phyloP scores from a whole-genome alignment of 2,329 filamentous ascomycete species.

The Malbranchea zuffiana region DNA sequence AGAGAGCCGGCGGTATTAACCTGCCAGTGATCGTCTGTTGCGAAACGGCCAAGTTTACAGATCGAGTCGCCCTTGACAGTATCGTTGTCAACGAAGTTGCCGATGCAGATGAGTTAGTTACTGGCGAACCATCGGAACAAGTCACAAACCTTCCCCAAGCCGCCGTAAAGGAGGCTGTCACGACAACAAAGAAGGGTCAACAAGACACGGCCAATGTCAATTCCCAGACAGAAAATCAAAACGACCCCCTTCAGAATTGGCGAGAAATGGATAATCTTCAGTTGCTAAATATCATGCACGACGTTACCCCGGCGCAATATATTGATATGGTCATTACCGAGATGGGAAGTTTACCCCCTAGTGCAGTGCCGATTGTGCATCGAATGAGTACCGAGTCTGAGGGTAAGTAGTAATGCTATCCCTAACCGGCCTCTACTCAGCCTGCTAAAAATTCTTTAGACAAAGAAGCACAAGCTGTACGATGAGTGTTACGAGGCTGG shows the following conservation, averaged over 20 bases:
- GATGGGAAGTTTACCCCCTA: constrained; percentile 74
- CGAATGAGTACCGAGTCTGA: constrained; percentile 40
- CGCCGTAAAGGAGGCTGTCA: constrained; percentile 14
- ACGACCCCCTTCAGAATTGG: constrained; percentile 42
- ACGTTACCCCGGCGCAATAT: constrained; percentile 79
- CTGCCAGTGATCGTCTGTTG: constrained; percentile 81
- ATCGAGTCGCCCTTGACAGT: constrained; percentile 79
- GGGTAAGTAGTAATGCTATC: constrained; percentile 2
- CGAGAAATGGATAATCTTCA: constrained; percentile 50
- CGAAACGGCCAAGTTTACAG: constrained; percentile 91
- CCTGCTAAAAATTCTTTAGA: too few species aligned
- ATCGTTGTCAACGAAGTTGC: constrained; percentile 91
- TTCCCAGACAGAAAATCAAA: constrained; percentile 20
- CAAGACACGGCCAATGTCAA: constrained; percentile 18
- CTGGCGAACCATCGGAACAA: constrained; percentile 12
- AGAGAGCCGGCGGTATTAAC: constrained; percentile 44
- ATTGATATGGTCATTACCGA: constrained; percentile 86
- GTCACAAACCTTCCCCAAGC: constrained; percentile 9
- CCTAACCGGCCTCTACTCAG: too few species aligned
- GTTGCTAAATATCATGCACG: constrained; percentile 70
- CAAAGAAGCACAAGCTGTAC: too few species aligned
- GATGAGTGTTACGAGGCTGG: too few species aligned
- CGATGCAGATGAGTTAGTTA: constrained; percentile 56
- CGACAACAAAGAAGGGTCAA: constrained; percentile 25
- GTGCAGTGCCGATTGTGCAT: constrained; percentile 68